Evolutionary conservation across 768 basidiomycete genomes (phyloP).

Genomic region (Russula sp.): DNA sequence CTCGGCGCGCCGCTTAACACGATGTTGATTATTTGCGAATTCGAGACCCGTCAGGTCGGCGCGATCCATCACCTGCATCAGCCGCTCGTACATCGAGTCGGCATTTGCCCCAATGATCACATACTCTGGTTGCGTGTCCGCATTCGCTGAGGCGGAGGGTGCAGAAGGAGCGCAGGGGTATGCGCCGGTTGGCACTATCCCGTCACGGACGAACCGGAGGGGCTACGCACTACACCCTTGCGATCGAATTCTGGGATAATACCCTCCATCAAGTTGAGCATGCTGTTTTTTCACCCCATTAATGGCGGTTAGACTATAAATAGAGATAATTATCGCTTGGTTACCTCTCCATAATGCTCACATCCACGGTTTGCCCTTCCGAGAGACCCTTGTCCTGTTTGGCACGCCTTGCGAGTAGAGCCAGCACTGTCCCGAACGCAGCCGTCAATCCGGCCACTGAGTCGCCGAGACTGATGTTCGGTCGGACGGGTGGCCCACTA

Average conservation of each 20-base stretch:
- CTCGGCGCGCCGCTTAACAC: slow-evolving; percentile 44
- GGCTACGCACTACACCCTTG: slow-evolving; percentile 67
- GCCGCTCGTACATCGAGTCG: slow-evolving; percentile 62
- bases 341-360: slow-evolving; percentile 71
- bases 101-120: slow-evolving; percentile 73
- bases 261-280: slow-evolving; percentile 76
- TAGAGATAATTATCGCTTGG: neutral
- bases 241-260: slow-evolving; percentile 74
- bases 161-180: slow-evolving; percentile 56
- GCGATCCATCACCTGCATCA: slow-evolving; percentile 60
- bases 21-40: slow-evolving; percentile 46
- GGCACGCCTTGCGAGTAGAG: slow-evolving; percentile 50
- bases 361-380: slow-evolving; percentile 60
- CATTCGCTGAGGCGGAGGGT: slow-evolving; percentile 40
- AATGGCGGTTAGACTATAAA: neutral
- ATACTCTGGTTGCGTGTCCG: slow-evolving; percentile 45
- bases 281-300: slow-evolving; percentile 40
- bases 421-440: slow-evolving; percentile 69
- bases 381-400: slow-evolving; percentile 35
- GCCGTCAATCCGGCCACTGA: slow-evolving; percentile 70
- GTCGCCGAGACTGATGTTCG: slow-evolving; percentile 71
- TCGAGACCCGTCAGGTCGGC: slow-evolving; percentile 55
- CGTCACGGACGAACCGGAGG: slow-evolving; percentile 71
- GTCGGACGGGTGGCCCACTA: slow-evolving; percentile 61
- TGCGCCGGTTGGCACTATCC: slow-evolving; percentile 73